phyloP scores from a whole-genome alignment of 2,329 filamentous ascomycete species.

The Tolypocladium ovalisporum region DNA sequence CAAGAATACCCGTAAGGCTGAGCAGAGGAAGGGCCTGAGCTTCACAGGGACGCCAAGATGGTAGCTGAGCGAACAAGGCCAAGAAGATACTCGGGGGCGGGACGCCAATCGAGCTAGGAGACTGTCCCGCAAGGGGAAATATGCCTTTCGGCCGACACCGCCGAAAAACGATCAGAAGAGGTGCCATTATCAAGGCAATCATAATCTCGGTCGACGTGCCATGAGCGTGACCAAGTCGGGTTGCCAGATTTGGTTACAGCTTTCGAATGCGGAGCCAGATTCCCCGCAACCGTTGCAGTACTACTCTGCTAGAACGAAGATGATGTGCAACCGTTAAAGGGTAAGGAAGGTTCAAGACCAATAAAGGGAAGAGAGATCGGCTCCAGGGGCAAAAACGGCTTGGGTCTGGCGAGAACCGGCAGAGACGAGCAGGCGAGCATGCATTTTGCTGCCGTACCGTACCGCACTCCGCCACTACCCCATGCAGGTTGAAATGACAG shows the following conservation, averaged over 20 bases:
- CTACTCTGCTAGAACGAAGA: not conserved
- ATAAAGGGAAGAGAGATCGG: not conserved
- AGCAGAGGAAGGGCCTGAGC: not conserved
- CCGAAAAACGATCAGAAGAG: too few relatives aligned
- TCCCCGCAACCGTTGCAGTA: not conserved
- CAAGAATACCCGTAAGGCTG: not conserved
- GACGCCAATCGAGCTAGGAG: not conserved
- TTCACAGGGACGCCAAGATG: not conserved
- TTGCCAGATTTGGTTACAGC: not conserved
- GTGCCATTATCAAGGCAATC: not conserved
- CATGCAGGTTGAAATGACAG: not conserved
- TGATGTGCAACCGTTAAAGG: not conserved
- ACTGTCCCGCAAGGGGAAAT: too few relatives aligned
- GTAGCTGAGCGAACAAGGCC: too few relatives aligned
- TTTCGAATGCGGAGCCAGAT: not conserved
- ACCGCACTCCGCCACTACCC: not conserved
- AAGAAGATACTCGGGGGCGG: not conserved
- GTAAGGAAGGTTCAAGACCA: not conserved
- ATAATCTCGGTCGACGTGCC: not conserved
- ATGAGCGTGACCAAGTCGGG: not conserved
- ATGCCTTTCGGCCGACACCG: not conserved
- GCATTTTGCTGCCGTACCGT: not conserved
- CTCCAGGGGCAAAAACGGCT: not conserved
- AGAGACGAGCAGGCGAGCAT: not conserved
- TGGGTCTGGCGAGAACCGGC: not conserved